Conservation (phyloP, 306 rosid genomes). For the Vicia villosa region DNA sequence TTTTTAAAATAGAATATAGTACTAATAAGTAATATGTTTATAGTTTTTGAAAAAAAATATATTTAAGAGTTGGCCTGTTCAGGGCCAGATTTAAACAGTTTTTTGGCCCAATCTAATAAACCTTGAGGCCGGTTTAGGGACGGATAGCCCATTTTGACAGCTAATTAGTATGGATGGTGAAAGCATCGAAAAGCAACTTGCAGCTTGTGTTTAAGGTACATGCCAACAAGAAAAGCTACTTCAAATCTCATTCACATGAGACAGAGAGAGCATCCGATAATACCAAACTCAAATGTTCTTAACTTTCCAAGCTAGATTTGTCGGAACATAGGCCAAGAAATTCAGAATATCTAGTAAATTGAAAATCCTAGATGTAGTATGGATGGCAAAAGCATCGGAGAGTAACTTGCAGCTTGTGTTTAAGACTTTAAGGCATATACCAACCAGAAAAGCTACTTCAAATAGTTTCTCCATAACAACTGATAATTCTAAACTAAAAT, state of each 20-base stretch:
- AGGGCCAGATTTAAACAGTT: too few relatives aligned
- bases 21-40: too few relatives aligned
- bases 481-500: background rate
- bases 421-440: background rate
- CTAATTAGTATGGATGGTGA: background rate
- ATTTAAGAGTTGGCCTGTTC: too few relatives aligned
- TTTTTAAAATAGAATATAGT: too few relatives aligned
- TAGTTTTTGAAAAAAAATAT: too few relatives aligned
- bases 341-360: slow-evolving; percentile 4
- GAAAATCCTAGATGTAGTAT: slow-evolving; percentile 10
- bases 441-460: slow-evolving; percentile 8
- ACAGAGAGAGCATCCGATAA: background rate
- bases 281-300: background rate
- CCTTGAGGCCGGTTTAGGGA: too few relatives aligned
- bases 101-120: too few relatives aligned
- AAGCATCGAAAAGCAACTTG: slow-evolving; percentile 10
- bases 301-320: background rate
- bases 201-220: background rate
- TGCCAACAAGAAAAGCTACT: slow-evolving; percentile 16
- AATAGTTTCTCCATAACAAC: background rate
- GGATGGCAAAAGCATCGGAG: background rate
- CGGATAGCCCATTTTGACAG: too few relatives aligned
- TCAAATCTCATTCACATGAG: background rate
- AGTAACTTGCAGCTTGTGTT: slow-evolving; percentile 18
- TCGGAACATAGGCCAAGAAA: slow-evolving; percentile 18